Evolutionary conservation across 2,329 filamentous ascomycete genomes (phyloP), one percentile per base, ranked within the genome.

Genomic region (Colletotrichum sp.): DNA sequence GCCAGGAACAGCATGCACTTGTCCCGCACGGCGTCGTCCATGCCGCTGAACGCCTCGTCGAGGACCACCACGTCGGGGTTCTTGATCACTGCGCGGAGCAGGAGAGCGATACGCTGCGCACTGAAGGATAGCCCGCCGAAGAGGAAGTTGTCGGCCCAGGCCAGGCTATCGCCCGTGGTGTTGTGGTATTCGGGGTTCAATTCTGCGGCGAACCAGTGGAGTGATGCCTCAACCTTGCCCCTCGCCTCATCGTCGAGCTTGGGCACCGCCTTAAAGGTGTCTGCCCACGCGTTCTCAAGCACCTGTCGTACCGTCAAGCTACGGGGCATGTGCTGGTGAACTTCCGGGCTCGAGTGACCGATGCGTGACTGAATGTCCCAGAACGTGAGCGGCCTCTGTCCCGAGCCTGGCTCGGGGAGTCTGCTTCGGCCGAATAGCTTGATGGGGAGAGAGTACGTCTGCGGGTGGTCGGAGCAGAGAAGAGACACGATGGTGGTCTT

Each of bases 401-500:
- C 87, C 1, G 91, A 91, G 0, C 94, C 94, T 0, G 91, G 90
- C 71, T 94, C 91, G 0, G 96, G 96, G 0, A 98, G 88, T 25
- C 97, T 92, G 71, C 93, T 94, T 27, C 92, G 92, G 1, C 96
- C 95, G 82, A 99, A 98, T 16, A 98, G 89, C 79, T 91, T 93
- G 76, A 99, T 93, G 1, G 96, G 96, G 28, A 96, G 91, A 0
- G 95, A 95, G 83, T 98, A 99, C 0, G 96, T 93, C 84, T 98
- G 96, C 0, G 97, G 97, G 80, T 99, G 97, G 81, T 99, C 97
- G 1, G 96, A 98, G 75, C 95, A 98, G 75, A 99, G 94, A 8
- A 99, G 89, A 7, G 96, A 97, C 32, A 98, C 91, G 52, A 99
- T 90, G 0, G 97, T 99, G 0, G 97, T 99, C 87, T 99, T 99